These are phyloP conservation scores for Paramecium tetraurelia DNA, from an alignment of 73 alveolate species.

Conservation along the genomic window DNA sequence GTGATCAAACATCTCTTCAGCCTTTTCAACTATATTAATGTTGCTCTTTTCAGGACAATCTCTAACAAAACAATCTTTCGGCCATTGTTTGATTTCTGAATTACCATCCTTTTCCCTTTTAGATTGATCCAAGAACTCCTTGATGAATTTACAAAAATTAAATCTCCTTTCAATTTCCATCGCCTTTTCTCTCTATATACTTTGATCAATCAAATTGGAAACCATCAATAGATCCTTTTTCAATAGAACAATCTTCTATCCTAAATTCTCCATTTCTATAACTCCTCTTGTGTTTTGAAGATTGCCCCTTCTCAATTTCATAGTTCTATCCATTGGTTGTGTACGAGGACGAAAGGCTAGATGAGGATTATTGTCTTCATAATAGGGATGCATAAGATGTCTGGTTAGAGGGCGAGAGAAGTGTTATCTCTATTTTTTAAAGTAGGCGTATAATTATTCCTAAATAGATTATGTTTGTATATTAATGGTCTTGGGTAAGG, in stretches of 20 bases:
- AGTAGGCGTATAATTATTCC: neutral
- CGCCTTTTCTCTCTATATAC: conserved; percentile 24
- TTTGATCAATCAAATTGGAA: neutral
- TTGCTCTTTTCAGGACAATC: neutral
- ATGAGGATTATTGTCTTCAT: conserved; percentile 17
- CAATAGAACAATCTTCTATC: neutral
- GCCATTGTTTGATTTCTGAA: conserved; percentile 11
- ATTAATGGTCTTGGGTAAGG: neutral
- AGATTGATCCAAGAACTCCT: neutral
- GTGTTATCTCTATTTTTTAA: neutral
- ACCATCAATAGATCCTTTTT: neutral
- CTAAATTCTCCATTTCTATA: conserved; percentile 10
- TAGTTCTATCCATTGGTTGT: neutral
- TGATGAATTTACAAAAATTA: neutral
- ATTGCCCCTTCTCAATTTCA: neutral
- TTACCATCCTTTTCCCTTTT: neutral
- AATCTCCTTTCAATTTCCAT: conserved; percentile 29
- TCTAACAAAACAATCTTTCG: conserved; percentile 21
- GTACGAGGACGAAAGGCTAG: conserved; percentile 32
- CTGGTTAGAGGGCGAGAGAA: conserved; percentile 7
- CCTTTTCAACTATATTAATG: conserved; percentile 2
- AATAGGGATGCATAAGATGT: conserved; percentile 41
- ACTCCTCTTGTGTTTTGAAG: neutral
- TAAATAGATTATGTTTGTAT: neutral
- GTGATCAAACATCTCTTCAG: conserved; percentile 14